These are phyloP conservation scores for Aspergillus kassunensis DNA, from an alignment of 495 filamentous ascomycete species.

Conservation along the genomic window DNA sequence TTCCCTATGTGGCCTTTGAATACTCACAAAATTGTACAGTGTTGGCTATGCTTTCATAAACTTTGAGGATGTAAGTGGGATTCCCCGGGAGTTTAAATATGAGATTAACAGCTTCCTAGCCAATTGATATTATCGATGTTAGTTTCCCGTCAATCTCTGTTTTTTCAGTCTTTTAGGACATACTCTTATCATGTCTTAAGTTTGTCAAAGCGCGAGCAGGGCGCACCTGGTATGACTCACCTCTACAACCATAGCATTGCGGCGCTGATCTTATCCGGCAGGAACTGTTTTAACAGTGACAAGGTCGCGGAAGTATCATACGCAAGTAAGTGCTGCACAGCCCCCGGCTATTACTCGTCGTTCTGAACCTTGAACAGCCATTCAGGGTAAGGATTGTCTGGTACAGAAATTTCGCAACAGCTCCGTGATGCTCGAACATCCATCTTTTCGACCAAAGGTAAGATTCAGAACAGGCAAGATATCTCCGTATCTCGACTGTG, in stretches of 20 bases:
- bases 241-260: background rate
- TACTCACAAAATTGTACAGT: conserved; percentile 45
- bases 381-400: conserved; percentile 86
- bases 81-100: background rate
- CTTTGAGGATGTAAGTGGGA: conserved; percentile 69
- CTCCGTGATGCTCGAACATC: conserved; percentile 83
- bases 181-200: conserved; percentile 42
- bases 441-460: conserved; percentile 81
- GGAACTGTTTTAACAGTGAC: conserved; percentile 77
- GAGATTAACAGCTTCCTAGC: conserved; percentile 40
- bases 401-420: conserved; percentile 96
- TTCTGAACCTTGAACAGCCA: conserved; percentile 50
- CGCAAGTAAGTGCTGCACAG: conserved; percentile 62
- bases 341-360: conserved; percentile 12
- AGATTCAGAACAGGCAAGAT: background rate
- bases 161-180: background rate
- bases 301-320: conserved; percentile 91
- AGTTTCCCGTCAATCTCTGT: conserved; percentile 22
- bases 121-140: conserved; percentile 69
- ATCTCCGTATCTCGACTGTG: background rate
- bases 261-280: conserved; percentile 21
- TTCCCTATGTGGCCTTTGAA: background rate
- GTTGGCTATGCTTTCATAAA: conserved; percentile 99
- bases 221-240: conserved; percentile 56
- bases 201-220: conserved; percentile 71